Evolutionary conservation across 179 eudicot genomes (phyloP).

Genomic region (Beta corolliflora): DNA sequence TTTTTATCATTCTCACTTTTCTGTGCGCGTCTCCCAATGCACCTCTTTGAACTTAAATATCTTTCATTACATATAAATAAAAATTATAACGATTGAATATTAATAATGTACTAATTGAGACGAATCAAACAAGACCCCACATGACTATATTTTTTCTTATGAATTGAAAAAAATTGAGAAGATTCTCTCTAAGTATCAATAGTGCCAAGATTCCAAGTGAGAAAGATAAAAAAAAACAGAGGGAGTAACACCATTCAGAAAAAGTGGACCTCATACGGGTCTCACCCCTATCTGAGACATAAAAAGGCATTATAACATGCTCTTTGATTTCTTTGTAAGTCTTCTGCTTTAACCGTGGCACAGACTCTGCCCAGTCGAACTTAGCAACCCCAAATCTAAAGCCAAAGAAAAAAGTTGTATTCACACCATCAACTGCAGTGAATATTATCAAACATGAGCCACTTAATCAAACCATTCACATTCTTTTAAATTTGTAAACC

Average conservation of each 20-base stretch:
- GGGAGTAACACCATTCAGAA: neutral
- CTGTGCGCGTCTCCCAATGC: no score
- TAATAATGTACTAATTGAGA: no score
- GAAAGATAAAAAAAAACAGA: no score
- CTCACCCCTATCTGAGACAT: neutral
- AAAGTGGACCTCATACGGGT: neutral
- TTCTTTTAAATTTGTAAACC: neutral
- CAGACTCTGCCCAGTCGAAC: slow-evolving; percentile 86
- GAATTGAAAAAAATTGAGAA: no score
- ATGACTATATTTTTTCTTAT: no score
- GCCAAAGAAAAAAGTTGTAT: slow-evolving; percentile 5
- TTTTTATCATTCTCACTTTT: no score
- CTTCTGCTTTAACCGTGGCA: slow-evolving; percentile 86
- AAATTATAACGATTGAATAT: no score
- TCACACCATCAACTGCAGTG: slow-evolving; percentile 53
- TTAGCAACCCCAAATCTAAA: slow-evolving; percentile 90
- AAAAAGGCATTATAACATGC: slow-evolving; percentile 43
- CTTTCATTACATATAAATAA: no score
- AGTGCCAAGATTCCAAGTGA: no score
- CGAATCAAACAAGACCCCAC: no score
- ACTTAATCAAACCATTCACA: slow-evolving; percentile 13
- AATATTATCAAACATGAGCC: slow-evolving; percentile 8
- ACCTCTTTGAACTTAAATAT: no score
- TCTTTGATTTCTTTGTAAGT: slow-evolving; percentile 71
- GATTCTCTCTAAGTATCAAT: no score